These are phyloP conservation scores for Madurella mycetomatis DNA, from an alignment of 2,329 filamentous ascomycete species.

Conservation along the genomic window DNA sequence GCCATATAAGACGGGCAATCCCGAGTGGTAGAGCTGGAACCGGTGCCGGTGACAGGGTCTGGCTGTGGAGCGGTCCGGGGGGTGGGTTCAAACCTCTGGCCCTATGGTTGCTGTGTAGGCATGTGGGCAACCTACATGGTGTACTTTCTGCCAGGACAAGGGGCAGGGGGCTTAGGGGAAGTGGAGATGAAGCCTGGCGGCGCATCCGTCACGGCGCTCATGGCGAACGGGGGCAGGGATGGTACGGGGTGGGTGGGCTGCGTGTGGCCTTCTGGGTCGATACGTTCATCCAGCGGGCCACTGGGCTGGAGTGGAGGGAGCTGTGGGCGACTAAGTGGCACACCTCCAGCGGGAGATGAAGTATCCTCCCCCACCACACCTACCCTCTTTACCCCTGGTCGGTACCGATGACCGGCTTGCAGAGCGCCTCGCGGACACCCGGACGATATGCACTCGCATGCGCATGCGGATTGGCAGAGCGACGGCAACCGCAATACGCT, in stretches of 20 bases:
- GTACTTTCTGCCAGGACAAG: neutral
- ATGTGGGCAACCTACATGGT: neutral
- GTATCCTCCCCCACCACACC: neutral
- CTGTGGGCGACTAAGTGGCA: neutral
- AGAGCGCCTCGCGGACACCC: constrained; percentile 4
- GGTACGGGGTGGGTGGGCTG: neutral
- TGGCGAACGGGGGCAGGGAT: constrained; percentile 17
- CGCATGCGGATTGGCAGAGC: constrained; percentile 9
- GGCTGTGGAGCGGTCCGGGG: constrained; percentile 14
- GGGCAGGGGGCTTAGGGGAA: constrained; percentile 13
- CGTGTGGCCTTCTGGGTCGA: constrained; percentile 1
- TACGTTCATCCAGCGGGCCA: constrained; percentile 10
- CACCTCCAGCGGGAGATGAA: constrained; percentile 11
- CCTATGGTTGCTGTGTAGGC: neutral
- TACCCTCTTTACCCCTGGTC: constrained; percentile 1
- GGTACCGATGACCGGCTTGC: neutral
- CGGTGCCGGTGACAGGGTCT: constrained; percentile 11
- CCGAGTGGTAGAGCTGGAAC: constrained; percentile 17
- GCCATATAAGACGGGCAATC: constrained; percentile 27
- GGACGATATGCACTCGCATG: constrained; percentile 6
- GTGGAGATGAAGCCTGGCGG: constrained; percentile 15
- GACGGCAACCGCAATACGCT: constrained; percentile 13
- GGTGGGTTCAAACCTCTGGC: constrained; percentile 10
- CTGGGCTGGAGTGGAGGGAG: constrained; percentile 15
- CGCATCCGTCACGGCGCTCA: constrained; percentile 17